Evolutionary conservation across 1,284 basidiomycete species (phyloP).

Genomic region (Heterobasidion irregulare): DNA sequence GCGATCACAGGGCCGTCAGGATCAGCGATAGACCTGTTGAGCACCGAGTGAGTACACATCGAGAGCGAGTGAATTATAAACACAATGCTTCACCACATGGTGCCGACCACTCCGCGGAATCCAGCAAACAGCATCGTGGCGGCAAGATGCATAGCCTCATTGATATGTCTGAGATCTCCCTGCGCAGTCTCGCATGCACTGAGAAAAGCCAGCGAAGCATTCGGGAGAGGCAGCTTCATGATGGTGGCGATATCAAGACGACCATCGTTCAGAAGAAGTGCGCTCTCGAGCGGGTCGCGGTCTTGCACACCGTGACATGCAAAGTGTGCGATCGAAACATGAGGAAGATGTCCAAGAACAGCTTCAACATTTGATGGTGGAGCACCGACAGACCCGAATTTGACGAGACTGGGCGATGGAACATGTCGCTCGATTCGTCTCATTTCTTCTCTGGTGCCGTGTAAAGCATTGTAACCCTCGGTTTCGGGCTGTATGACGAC

Average conservation of each 20-base stretch:
- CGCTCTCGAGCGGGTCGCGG: background rate
- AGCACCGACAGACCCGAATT: background rate
- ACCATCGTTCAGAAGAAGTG: background rate
- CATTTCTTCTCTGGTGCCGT: background rate
- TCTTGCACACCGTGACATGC: background rate
- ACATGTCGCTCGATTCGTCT: background rate
- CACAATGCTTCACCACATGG: background rate
- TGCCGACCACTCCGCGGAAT: background rate
- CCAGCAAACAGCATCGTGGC: background rate
- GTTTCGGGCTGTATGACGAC: background rate
- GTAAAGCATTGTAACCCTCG: background rate
- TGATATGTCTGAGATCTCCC: background rate
- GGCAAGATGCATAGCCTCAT: background rate
- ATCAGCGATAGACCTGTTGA: background rate
- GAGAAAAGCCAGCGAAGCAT: background rate
- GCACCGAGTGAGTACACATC: background rate
- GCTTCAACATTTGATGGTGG: background rate
- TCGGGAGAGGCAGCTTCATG: background rate
- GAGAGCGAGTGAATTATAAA: too few relatives aligned
- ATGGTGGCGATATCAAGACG: background rate
- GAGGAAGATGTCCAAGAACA: background rate
- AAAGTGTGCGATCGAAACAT: background rate
- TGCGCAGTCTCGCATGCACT: background rate
- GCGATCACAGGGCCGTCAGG: background rate
- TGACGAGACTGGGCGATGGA: background rate